phyloP scores from a whole-genome alignment of 2,329 filamentous ascomycete genomes.

The Fusarium metavorans region DNA sequence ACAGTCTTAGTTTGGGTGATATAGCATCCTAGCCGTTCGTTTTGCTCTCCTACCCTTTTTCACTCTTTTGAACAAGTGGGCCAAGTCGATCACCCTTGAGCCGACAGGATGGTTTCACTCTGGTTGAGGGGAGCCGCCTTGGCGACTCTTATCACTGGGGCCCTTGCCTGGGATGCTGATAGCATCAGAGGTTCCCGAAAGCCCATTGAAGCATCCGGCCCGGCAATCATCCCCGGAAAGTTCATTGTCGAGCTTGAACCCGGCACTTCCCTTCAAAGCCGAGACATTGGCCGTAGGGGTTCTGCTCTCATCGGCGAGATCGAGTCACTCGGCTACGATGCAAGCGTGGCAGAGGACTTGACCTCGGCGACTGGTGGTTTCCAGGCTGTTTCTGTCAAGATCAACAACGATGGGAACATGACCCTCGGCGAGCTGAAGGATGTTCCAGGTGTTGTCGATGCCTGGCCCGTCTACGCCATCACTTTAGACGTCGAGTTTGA shows the following conservation, averaged over 20 bases:
- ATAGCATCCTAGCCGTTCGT: neutral
- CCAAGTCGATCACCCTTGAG: neutral
- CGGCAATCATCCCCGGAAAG: neutral
- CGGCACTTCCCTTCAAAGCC: neutral
- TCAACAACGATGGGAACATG: neutral
- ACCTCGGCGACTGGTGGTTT: neutral
- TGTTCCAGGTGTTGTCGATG: slow-evolving; percentile 10
- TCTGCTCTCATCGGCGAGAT: neutral
- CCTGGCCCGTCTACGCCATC: slow-evolving; percentile 16
- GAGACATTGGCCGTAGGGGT: neutral
- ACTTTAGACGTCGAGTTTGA: slow-evolving; percentile 16
- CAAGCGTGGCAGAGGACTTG: neutral
- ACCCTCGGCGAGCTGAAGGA: slow-evolving; percentile 10
- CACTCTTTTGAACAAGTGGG: neutral
- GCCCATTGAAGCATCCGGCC: neutral
- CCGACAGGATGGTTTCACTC: neutral
- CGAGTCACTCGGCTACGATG: neutral
- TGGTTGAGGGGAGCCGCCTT: neutral
- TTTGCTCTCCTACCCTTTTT: neutral
- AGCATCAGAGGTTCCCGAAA: neutral
- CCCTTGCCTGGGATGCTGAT: neutral
- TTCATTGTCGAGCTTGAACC: neutral
- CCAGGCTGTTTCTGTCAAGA: neutral
- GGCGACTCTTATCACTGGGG: neutral
- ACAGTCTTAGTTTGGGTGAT: neutral